phyloP scores from a whole-genome alignment of 768 basidiomycete genomes.

The Tricholoma terreum region DNA sequence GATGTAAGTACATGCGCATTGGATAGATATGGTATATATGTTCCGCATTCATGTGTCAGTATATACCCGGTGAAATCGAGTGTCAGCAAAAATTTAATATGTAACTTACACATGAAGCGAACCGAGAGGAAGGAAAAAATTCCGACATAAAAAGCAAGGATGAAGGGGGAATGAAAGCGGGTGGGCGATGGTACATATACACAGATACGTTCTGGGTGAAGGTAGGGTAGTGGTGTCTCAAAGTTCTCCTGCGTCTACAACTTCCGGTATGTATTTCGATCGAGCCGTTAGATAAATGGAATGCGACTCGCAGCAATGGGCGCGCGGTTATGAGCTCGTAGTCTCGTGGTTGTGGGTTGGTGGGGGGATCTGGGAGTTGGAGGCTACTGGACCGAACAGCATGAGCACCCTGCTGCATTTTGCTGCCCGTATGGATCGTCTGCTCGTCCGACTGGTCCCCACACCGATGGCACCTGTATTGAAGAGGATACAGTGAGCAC shows the following conservation, averaged over 20 bases:
- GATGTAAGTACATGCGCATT: not conserved
- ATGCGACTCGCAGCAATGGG: not conserved
- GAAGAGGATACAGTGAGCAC: conserved; percentile 3
- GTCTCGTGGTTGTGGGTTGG: not conserved
- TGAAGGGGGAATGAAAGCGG: not conserved
- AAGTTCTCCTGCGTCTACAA: conserved; percentile 15
- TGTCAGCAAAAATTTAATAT: not conserved
- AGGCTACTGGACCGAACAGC: conserved; percentile 60
- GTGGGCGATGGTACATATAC: conserved; percentile 9
- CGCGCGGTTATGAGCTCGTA: no score
- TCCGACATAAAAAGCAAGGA: conserved; percentile 6
- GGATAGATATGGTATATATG: not conserved
- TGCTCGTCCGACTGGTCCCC: conserved; percentile 90
- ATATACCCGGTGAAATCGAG: not conserved
- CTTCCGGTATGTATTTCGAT: conserved; percentile 12
- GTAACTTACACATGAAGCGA: not conserved
- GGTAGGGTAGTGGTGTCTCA: conserved; percentile 2
- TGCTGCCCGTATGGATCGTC: conserved; percentile 92
- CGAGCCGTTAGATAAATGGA: not conserved
- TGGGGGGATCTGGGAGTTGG: not conserved
- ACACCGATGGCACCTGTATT: conserved; percentile 87
- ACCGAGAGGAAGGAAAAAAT: not conserved
- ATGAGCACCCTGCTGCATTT: conserved; percentile 43
- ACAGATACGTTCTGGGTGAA: conserved; percentile 6
- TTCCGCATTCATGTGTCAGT: not conserved